Percentiles rank a stretch among this genome's conserved stretches.
Evolutionary conservation across 768 basidiomycete genomes (phyloP).

Genomic region (Russula sp.): DNA sequence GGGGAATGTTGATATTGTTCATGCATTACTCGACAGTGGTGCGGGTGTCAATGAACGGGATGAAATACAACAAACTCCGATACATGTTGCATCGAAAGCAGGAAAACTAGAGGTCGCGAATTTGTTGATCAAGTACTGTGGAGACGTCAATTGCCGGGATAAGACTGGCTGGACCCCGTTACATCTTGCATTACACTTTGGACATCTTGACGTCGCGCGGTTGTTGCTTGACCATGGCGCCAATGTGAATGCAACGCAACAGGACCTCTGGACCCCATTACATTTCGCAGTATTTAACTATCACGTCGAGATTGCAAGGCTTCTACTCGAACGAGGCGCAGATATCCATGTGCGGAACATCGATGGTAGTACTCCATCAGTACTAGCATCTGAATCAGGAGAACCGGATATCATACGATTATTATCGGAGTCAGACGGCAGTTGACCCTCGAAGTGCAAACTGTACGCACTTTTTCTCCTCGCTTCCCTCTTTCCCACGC

Average conservation of each 20-base stretch:
- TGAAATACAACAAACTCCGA: no score
- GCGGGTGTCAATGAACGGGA: no score
- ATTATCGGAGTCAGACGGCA: background rate
- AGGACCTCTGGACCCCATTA: background rate
- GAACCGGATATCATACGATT: background rate
- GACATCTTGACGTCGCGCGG: background rate
- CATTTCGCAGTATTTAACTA: background rate
- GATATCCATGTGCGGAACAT: background rate
- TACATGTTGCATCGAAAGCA: no score
- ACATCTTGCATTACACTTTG: background rate
- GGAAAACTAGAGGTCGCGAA: no score
- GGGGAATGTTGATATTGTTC: no score
- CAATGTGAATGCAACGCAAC: background rate
- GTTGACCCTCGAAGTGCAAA: background rate
- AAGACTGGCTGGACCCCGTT: no score
- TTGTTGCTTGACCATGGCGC: background rate
- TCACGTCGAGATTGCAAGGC: background rate
- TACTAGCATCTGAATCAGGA: background rate
- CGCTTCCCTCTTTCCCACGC: no score
- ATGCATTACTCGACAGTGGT: no score
- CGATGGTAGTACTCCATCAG: background rate
- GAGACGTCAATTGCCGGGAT: no score
- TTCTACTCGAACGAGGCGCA: background rate
- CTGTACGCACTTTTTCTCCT: no score
- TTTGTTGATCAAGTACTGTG: no score